Conservation (phyloP, 768 basidiomycete genomes). For the Mycena sanguinolenta region DNA sequence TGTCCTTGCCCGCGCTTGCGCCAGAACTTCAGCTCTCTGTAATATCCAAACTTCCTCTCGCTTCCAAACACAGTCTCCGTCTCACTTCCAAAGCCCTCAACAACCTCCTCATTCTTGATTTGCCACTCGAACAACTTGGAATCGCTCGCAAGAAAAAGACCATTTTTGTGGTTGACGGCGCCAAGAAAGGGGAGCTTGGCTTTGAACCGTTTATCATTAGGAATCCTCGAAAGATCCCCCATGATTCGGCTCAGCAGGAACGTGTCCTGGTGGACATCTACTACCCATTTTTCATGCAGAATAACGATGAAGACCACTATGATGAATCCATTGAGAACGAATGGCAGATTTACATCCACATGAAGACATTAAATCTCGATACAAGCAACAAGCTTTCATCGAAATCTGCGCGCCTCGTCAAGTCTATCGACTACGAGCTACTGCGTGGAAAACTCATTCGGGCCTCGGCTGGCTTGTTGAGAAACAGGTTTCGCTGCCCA, state of each 20-base stretch:
- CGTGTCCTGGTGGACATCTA: slow-evolving; percentile 19
- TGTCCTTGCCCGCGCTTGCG: neutral
- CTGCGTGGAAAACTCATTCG: slow-evolving; percentile 19
- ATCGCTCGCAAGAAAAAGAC: slow-evolving; percentile 1
- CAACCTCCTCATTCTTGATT: slow-evolving; percentile 11
- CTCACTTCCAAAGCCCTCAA: neutral
- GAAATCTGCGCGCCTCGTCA: neutral
- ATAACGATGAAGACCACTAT: slow-evolving; percentile 10
- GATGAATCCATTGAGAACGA: neutral
- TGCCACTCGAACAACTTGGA: slow-evolving; percentile 13
- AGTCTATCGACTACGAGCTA: slow-evolving; percentile 8
- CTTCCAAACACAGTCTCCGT: slow-evolving; percentile 3
- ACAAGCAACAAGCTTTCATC: neutral
- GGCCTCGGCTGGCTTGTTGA: slow-evolving; percentile 15
- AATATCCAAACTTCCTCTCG: neutral
- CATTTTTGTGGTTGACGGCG: slow-evolving; percentile 14
- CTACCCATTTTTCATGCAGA: slow-evolving; percentile 13
- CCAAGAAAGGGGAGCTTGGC: neutral
- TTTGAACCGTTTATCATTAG: slow-evolving; percentile 16
- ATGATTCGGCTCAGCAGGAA: neutral
- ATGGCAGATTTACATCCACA: slow-evolving; percentile 25
- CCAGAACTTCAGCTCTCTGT: slow-evolving; percentile 15
- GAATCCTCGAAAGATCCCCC: neutral
- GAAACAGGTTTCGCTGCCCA: slow-evolving; percentile 13
- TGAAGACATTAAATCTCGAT: neutral